These are phyloP conservation scores for Candida sojae DNA, from an alignment of 1,139 yeast genomes.

Conservation along the genomic window DNA sequence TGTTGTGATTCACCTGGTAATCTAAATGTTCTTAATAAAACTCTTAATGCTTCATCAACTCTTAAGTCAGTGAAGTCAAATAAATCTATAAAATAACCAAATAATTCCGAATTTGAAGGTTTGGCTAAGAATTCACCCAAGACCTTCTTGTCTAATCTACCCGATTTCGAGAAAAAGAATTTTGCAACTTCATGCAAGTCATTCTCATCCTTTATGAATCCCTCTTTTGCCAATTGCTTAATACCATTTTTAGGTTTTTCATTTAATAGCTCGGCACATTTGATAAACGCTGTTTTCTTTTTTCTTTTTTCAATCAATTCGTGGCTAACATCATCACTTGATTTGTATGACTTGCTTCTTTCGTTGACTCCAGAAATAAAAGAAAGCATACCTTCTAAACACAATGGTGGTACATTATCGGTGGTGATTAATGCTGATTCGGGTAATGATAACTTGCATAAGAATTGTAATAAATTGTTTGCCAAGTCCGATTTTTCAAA, in stretches of 20 bases:
- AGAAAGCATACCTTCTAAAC: conserved; percentile 82
- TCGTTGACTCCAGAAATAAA: conserved; percentile 68
- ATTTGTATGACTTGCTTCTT: conserved; percentile 40
- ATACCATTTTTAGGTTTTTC: conserved; percentile 78
- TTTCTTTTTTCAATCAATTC: conserved; percentile 47
- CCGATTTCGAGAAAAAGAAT: conserved; percentile 77
- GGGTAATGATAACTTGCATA: conserved; percentile 77
- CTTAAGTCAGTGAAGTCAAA: conserved; percentile 79
- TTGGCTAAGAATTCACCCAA: conserved; percentile 87
- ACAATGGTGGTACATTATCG: conserved; percentile 88
- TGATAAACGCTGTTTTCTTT: conserved; percentile 72
- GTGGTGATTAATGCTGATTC: conserved; percentile 78
- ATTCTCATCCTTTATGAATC: conserved; percentile 58
- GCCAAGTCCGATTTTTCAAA: conserved; percentile 83
- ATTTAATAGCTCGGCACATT: conserved; percentile 74
- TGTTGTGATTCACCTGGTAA: conserved; percentile 98
- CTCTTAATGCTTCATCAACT: conserved; percentile 90
- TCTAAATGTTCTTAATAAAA: conserved; percentile 79
- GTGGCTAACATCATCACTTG: conserved; percentile 22
- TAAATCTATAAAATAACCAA: conserved; percentile 63
- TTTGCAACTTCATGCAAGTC: conserved; percentile 66
- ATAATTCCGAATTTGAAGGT: conserved; percentile 61
- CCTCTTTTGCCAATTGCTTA: conserved; percentile 57
- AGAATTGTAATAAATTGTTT: conserved; percentile 63
- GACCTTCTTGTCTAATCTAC: conserved; percentile 80